Percentiles rank a stretch among this genome's conserved stretches.
Conservation (phyloP, 2,329 filamentous ascomycete genomes). For the Simplicillium sp. region DNA sequence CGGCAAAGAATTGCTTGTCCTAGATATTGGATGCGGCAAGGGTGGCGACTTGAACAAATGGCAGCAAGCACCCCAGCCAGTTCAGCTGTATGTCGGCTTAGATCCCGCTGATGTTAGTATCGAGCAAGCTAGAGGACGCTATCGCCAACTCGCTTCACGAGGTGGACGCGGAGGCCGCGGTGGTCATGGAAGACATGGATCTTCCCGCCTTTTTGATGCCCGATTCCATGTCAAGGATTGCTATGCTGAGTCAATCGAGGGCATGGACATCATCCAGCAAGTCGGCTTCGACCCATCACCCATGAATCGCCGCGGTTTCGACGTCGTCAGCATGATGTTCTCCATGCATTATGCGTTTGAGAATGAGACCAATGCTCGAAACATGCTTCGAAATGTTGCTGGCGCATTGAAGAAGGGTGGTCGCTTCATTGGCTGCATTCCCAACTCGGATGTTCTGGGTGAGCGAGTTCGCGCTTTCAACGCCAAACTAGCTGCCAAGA, state of each 20-base stretch:
- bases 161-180: conserved; percentile 46
- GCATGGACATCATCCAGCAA: conserved; percentile 71
- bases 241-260: conserved; percentile 73
- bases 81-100: conserved; percentile 88
- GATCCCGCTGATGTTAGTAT: conserved; percentile 92
- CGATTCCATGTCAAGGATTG: conserved; percentile 90
- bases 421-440: conserved; percentile 87
- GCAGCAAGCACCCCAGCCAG: conserved; percentile 83
- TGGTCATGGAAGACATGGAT: conserved; percentile 35
- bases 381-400: conserved; percentile 89
- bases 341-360: conserved; percentile 99
- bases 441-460: conserved; percentile 89
- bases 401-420: conserved; percentile 88
- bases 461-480: conserved; percentile 71
- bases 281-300: conserved; percentile 79
- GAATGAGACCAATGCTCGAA: conserved; percentile 77
- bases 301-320: conserved; percentile 73
- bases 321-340: conserved; percentile 98
- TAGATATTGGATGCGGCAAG: conserved; percentile 95
- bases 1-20: conserved; percentile 61
- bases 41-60: conserved; percentile 93
- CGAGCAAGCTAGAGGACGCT: conserved; percentile 79
- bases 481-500: conserved; percentile 32
- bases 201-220: conserved; percentile 63
- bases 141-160: conserved; percentile 58